Conservation (phyloP, 139 green algal genomes). For the Coelastrella sp. region DNA sequence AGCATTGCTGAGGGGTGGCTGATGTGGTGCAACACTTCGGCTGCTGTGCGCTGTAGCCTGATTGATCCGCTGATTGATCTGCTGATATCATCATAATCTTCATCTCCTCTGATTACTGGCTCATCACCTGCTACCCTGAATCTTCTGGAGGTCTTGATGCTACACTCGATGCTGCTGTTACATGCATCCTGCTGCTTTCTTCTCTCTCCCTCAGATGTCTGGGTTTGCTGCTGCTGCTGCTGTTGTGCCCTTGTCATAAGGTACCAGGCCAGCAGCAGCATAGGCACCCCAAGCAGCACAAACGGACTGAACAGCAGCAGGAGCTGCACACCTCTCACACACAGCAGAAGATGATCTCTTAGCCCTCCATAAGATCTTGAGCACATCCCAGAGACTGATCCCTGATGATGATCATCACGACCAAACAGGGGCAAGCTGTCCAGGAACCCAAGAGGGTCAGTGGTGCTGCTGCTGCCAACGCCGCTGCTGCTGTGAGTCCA, state of each 20-base stretch:
- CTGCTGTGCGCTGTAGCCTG: background rate
- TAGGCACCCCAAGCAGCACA: constrained; percentile 62
- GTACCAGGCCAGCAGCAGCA: constrained; percentile 65
- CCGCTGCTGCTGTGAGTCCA: constrained; percentile 4
- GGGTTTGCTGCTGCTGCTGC: constrained; percentile 27
- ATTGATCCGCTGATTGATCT: too few species aligned
- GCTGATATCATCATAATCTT: too few species aligned
- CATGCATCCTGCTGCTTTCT: background rate
- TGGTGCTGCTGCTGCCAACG: constrained; percentile 1
- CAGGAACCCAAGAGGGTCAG: constrained; percentile 42
- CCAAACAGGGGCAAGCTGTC: constrained; percentile 72
- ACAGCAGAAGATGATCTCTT: constrained; percentile 50
- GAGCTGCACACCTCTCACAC: constrained; percentile 61
- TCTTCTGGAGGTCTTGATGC: too few species aligned
- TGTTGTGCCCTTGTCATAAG: background rate
- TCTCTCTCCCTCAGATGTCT: constrained; percentile 15
- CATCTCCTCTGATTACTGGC: too few species aligned
- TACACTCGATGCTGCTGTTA: too few species aligned
- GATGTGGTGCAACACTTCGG: background rate
- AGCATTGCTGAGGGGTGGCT: background rate
- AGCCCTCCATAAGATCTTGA: too few species aligned
- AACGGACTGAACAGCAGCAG: constrained; percentile 76
- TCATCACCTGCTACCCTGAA: too few species aligned
- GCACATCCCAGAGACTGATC: too few species aligned
- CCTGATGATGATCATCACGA: constrained; percentile 73